Evolutionary conservation across 352 stramenopile species (phyloP).

Genomic region (Globisporangium carolinianum): DNA sequence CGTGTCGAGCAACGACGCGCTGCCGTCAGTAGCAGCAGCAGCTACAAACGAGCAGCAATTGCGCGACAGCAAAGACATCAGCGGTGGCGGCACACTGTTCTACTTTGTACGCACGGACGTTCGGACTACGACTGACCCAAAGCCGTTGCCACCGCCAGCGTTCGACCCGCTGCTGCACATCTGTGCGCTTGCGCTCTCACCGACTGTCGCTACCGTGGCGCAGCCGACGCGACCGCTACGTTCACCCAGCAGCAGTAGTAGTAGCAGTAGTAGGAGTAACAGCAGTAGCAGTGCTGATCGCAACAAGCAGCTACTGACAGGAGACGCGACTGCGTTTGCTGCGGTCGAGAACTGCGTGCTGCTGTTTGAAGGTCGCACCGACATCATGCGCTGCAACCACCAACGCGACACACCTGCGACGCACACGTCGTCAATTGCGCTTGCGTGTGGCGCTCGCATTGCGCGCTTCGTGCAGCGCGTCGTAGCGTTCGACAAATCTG

Average conservation of each 20-base stretch:
- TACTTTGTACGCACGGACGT: background rate
- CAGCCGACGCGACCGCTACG: background rate
- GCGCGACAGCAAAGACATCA: too few relatives aligned
- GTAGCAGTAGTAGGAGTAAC: too few relatives aligned
- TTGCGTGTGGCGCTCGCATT: background rate
- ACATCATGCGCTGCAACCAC: background rate
- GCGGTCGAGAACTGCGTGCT: conserved; percentile 1
- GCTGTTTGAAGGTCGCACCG: conserved; percentile 4
- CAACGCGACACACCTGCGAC: too few relatives aligned
- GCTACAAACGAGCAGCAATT: background rate
- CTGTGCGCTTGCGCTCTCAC: conserved; percentile 24
- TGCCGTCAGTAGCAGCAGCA: background rate
- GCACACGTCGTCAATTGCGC: too few relatives aligned
- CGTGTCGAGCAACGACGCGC: background rate
- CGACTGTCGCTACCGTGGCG: conserved; percentile 9
- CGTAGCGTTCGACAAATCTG: background rate
- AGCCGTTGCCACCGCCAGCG: background rate
- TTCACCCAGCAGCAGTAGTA: too few relatives aligned
- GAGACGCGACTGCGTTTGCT: background rate
- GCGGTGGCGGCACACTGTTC: too few relatives aligned
- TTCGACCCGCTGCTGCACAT: conserved; percentile 30
- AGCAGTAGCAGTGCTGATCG: background rate
- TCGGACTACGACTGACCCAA: background rate
- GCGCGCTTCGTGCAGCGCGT: background rate
- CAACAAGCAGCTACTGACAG: background rate